A percentile compares a stretch with the other conserved stretches of the same genome.
phyloP scores from a whole-genome alignment of 495 filamentous ascomycete genomes.

The Ramalina peruviana region DNA sequence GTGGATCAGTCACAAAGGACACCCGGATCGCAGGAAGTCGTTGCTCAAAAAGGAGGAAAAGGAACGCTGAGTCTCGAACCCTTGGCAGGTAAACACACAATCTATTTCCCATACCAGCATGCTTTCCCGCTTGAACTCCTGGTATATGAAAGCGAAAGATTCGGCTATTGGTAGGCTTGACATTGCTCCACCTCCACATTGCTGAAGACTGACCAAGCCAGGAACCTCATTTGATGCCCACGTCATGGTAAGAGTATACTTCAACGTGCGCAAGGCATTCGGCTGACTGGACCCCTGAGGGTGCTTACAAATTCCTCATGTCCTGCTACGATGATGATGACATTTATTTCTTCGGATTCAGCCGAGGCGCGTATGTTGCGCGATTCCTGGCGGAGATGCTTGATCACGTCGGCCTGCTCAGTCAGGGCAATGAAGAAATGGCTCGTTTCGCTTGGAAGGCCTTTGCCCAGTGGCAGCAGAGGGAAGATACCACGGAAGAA shows the following conservation, averaged over 20 bases:
- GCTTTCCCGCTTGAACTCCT: constrained; percentile 52
- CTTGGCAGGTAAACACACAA: constrained; percentile 25
- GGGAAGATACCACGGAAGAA: constrained; percentile 39
- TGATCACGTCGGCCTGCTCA: constrained; percentile 65
- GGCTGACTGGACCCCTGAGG: constrained; percentile 33
- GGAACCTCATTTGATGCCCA: constrained; percentile 70
- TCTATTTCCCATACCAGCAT: constrained; percentile 51
- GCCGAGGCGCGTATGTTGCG: constrained; percentile 74
- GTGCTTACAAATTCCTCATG: constrained; percentile 82
- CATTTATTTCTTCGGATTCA: constrained; percentile 75
- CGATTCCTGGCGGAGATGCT: constrained; percentile 81
- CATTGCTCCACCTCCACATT: too few species aligned
- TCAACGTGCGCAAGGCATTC: not conserved
- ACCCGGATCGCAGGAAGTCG: not conserved
- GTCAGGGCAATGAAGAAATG: constrained; percentile 80
- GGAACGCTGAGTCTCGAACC: constrained; percentile 67
- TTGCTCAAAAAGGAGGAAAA: constrained; percentile 14
- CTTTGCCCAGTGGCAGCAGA: constrained; percentile 71
- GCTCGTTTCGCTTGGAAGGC: constrained; percentile 77
- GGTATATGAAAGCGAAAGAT: constrained; percentile 73
- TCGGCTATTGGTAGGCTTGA: constrained; percentile 44
- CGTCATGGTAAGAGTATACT: constrained; percentile 11
- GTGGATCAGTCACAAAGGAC: not conserved
- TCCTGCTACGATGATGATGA: constrained; percentile 72
- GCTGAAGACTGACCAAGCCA: too few species aligned